Percentiles rank a stretch among this genome's conserved stretches.
Evolutionary conservation across 1,139 yeast species (phyloP).

Genomic region (Suhomyces bribrorum): DNA sequence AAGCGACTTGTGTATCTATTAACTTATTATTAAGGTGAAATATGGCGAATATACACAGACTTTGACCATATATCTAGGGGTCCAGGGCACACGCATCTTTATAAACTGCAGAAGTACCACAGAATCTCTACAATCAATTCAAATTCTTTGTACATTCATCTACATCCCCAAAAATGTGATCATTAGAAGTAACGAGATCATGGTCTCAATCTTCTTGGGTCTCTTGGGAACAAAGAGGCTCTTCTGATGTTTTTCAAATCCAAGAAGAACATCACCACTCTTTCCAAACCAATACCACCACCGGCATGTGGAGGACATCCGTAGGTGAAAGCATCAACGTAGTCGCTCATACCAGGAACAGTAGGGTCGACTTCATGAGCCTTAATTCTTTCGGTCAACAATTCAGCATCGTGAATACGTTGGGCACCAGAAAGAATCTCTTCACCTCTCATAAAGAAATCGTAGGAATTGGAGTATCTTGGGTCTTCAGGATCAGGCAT

Average conservation of each 20-base stretch:
- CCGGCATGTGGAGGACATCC: conserved; percentile 99
- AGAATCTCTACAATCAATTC: too few relatives aligned
- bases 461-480: conserved; percentile 90
- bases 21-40: too few relatives aligned
- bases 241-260: conserved; percentile 96
- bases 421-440: conserved; percentile 98
- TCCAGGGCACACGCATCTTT: too few relatives aligned
- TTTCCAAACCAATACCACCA: conserved; percentile 98
- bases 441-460: conserved; percentile 99
- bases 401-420: conserved; percentile 92
- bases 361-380: conserved; percentile 81
- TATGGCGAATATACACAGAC: too few relatives aligned
- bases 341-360: conserved; percentile 82
- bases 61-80: too few relatives aligned
- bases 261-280: conserved; percentile 97
- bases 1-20: too few relatives aligned
- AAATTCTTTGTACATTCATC: background rate
- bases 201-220: conserved; percentile 93
- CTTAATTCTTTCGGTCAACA: conserved; percentile 78
- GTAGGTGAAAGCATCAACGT: conserved; percentile 86
- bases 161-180: too few relatives aligned
- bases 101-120: too few relatives aligned
- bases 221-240: conserved; percentile 98
- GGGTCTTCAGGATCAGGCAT: conserved; percentile 97
- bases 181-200: too few relatives aligned